These are phyloP conservation scores for Penicillium sp. DNA, from an alignment of 2,329 filamentous ascomycete genomes.

Conservation along the genomic window DNA sequence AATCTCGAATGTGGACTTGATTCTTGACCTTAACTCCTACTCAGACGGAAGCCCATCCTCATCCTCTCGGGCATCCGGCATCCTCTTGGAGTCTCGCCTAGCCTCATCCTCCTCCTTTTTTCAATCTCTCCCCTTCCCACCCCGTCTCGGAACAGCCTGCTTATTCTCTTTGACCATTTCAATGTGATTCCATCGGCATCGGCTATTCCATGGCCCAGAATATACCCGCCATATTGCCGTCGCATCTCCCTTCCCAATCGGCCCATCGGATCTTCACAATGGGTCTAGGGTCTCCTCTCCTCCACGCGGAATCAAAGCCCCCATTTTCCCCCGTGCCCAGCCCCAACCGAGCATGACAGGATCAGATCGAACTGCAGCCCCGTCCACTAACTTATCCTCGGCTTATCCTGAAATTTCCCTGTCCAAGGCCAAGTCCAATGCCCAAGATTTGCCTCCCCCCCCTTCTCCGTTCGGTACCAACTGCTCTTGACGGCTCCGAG, in stretches of 20 bases:
- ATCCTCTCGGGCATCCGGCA: no score
- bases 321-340: background rate
- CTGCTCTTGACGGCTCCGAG: constrained; percentile 4
- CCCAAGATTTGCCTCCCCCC: no score
- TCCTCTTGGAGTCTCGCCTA: no score
- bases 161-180: background rate
- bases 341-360: background rate
- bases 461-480: background rate
- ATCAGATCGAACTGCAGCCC: constrained; percentile 4
- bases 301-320: constrained; percentile 1
- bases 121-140: background rate
- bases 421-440: no score
- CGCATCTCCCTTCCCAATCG: constrained; percentile 17
- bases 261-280: constrained; percentile 6
- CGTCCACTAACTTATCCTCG: no score
- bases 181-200: background rate
- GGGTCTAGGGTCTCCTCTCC: background rate
- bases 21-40: no score
- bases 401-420: no score
- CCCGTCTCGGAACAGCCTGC: background rate
- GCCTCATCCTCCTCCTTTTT: no score
- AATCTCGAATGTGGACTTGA: no score
- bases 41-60: no score
- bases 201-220: background rate
- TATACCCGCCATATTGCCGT: background rate